These are phyloP conservation scores for Picea mariana DNA, from an alignment of 83 land plant genomes.

Conservation along the genomic window DNA sequence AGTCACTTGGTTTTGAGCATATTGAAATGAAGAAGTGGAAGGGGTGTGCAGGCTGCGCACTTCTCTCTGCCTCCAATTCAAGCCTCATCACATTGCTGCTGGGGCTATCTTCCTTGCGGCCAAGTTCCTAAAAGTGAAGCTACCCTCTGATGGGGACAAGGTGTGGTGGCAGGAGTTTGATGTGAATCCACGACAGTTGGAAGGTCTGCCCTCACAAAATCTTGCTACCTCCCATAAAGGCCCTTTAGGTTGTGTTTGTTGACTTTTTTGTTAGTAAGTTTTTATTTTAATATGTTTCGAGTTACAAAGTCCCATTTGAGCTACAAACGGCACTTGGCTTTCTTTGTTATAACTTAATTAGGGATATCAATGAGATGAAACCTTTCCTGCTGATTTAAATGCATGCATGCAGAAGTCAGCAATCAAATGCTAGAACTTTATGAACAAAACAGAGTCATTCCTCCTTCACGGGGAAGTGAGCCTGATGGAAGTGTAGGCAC, in stretches of 20 bases:
- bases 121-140: slow-evolving; percentile 91
- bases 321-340: background rate
- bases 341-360: background rate
- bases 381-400: background rate
- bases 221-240: slow-evolving; percentile 40
- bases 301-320: background rate
- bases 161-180: slow-evolving; percentile 98
- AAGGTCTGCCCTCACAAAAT: slow-evolving; percentile 73
- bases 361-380: background rate
- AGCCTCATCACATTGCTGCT: slow-evolving; percentile 93
- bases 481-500: slow-evolving; percentile 26
- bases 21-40: slow-evolving; percentile 29
- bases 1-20: slow-evolving; percentile 1
- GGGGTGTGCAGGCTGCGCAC: slow-evolving; percentile 86
- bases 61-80: slow-evolving; percentile 93
- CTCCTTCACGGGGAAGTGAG: slow-evolving; percentile 44
- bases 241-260: slow-evolving; percentile 30
- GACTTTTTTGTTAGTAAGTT: background rate
- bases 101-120: slow-evolving; percentile 98
- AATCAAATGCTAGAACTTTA: slow-evolving; percentile 80
- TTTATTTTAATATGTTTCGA: background rate
- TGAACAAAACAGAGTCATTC: slow-evolving; percentile 55
- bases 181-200: slow-evolving; percentile 93
- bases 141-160: slow-evolving; percentile 92
- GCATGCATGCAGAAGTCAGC: slow-evolving; percentile 60